These are phyloP conservation scores for Paraphaeosphaeria minitans DNA, from an alignment of 2,329 filamentous ascomycete species.

Conservation along the genomic window DNA sequence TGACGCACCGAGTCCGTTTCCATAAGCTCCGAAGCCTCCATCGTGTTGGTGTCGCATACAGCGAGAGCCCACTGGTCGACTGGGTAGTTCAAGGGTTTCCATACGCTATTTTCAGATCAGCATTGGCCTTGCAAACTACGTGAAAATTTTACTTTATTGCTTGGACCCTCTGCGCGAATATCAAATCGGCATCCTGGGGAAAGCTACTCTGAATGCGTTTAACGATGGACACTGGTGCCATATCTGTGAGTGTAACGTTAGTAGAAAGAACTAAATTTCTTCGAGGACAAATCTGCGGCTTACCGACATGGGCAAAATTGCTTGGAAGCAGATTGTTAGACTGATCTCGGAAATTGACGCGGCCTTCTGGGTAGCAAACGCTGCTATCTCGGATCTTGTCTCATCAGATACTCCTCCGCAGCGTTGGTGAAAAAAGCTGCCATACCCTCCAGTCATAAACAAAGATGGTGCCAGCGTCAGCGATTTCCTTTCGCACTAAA, in stretches of 20 bases:
- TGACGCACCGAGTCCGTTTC: neutral
- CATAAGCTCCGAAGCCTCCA: neutral
- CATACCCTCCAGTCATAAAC: constrained; percentile 8
- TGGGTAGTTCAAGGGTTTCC: neutral
- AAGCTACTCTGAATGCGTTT: neutral
- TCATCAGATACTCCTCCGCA: neutral
- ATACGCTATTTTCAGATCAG: neutral
- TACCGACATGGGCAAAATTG: neutral
- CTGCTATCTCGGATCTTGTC: neutral
- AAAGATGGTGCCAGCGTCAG: neutral
- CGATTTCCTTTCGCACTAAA: neutral
- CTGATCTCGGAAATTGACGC: neutral
- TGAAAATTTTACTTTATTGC: neutral
- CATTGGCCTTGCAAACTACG: neutral
- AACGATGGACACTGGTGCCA: neutral
- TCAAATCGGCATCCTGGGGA: no score
- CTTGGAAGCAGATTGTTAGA: neutral
- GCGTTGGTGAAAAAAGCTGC: neutral
- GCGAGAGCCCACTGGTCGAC: constrained; percentile 11
- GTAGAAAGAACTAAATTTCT: no score
- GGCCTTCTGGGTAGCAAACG: neutral
- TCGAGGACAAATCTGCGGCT: no score
- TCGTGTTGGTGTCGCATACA: constrained; percentile 10
- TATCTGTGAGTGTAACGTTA: neutral
- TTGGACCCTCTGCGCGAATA: neutral